Percentiles rank a stretch among this genome's conserved stretches.
These are phyloP conservation scores for Keithomyces neogunnii DNA, from an alignment of 2,329 filamentous ascomycete genomes.

Conservation along the genomic window DNA sequence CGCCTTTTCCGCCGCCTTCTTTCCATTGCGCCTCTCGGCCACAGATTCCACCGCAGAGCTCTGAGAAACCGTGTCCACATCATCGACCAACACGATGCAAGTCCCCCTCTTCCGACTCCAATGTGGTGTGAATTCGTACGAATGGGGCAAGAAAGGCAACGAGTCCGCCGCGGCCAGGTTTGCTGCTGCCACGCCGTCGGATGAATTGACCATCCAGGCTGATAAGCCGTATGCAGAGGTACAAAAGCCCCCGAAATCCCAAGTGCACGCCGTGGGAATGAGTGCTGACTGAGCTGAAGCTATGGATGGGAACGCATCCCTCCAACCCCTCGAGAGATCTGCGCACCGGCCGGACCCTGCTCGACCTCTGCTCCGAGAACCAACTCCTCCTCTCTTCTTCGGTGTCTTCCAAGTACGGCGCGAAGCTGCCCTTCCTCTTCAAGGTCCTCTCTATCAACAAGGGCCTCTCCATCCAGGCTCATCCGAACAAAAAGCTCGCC, in stretches of 20 bases:
- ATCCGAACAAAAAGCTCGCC: conserved; percentile 87
- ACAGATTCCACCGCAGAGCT: neutral
- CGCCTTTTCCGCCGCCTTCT: neutral
- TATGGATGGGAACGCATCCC: conserved; percentile 99
- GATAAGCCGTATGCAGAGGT: conserved; percentile 95
- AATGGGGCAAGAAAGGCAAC: conserved; percentile 92
- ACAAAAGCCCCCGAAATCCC: neutral
- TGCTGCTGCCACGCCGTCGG: conserved; percentile 72
- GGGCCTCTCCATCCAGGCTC: conserved; percentile 92
- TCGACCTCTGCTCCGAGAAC: conserved; percentile 84
- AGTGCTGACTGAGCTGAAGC: conserved; percentile 35
- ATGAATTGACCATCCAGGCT: conserved; percentile 67
- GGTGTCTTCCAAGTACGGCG: conserved; percentile 65
- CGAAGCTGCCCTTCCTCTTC: conserved; percentile 91
- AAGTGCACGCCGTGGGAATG: neutral
- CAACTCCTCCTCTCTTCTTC: conserved; percentile 68
- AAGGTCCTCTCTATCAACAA: conserved; percentile 96
- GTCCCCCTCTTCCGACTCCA: conserved; percentile 78
- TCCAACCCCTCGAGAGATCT: conserved; percentile 91
- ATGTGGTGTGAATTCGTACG: conserved; percentile 95
- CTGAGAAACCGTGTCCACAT: neutral
- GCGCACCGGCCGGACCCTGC: conserved; percentile 71
- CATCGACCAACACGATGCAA: conserved; percentile 39
- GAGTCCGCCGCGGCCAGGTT: conserved; percentile 84
- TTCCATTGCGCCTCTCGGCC: neutral